A percentile compares a stretch with the other conserved stretches of the same genome.
Conservation (phyloP, 192 early-diverging fungal species). For the Lobosporangium transversale region DNA sequence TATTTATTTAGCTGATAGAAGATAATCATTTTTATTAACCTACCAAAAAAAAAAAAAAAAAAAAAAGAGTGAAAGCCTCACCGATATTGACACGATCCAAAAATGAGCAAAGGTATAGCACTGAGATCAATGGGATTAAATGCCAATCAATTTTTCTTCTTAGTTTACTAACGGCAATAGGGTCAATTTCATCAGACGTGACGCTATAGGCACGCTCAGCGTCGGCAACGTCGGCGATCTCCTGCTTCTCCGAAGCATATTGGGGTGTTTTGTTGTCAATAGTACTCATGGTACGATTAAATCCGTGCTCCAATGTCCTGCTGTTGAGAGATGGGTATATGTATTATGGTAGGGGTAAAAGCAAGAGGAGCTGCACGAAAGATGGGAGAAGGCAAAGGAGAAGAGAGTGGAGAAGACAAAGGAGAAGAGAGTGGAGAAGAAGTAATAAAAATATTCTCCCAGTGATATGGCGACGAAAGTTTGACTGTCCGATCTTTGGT, state of each 20-base stretch:
- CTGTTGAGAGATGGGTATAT: background rate
- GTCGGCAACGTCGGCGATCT: conserved; percentile 13
- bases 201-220: conserved; percentile 7
- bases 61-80: no score
- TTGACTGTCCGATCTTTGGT: background rate
- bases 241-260: conserved; percentile 8
- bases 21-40: background rate
- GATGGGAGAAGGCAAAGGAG: background rate
- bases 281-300: conserved; percentile 5
- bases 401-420: background rate
- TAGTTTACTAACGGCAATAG: conserved; percentile 40
- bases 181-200: conserved; percentile 7
- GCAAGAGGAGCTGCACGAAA: background rate
- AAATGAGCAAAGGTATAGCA: conserved; percentile 76
- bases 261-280: conserved; percentile 8
- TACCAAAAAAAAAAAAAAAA: no score
- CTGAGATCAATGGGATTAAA: conserved; percentile 69
- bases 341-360: background rate
- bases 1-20: no score
- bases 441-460: background rate
- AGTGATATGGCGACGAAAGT: background rate
- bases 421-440: background rate
- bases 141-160: conserved; percentile 71
- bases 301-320: background rate
- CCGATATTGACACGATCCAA: conserved; percentile 69